Evolutionary conservation across 306 rosid species (phyloP).

Genomic region (Chamaecrista fasciculata): DNA sequence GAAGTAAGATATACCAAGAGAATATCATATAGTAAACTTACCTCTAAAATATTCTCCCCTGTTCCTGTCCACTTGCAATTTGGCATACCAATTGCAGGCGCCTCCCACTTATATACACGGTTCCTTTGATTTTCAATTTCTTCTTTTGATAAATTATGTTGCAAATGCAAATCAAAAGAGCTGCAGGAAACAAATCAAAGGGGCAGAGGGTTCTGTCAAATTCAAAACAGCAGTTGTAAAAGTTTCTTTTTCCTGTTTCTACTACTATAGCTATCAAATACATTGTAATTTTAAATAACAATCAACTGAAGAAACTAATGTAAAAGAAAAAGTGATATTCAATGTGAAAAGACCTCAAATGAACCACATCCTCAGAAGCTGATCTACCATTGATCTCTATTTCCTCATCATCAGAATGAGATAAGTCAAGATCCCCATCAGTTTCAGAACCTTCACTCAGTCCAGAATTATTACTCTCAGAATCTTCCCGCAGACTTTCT

Average conservation of each 20-base stretch:
- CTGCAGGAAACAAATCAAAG: too few relatives aligned
- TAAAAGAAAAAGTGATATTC: slow-evolving; percentile 1
- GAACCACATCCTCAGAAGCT: slow-evolving; percentile 36
- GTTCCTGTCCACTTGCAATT: slow-evolving; percentile 87
- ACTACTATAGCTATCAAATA: background rate
- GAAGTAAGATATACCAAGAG: background rate
- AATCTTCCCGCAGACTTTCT: slow-evolving; percentile 32
- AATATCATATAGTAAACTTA: slow-evolving; percentile 31
- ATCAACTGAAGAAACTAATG: background rate
- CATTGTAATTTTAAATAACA: background rate
- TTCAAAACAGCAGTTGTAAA: background rate
- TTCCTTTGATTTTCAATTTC: slow-evolving; percentile 56
- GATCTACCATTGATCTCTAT: slow-evolving; percentile 30
- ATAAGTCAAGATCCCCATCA: slow-evolving; percentile 47
- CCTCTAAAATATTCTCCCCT: slow-evolving; percentile 69
- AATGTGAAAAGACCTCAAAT: slow-evolving; percentile 48
- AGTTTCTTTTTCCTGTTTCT: background rate
- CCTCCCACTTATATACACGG: slow-evolving; percentile 67
- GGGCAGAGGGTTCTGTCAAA: too few relatives aligned
- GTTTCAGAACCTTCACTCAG: slow-evolving; percentile 42
- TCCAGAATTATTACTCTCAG: slow-evolving; percentile 28
- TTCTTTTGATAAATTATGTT: slow-evolving; percentile 57
- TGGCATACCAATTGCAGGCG: slow-evolving; percentile 68
- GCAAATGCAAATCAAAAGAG: slow-evolving; percentile 61
- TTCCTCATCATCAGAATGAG: slow-evolving; percentile 54